Base-by-base conservation (phyloP, 768 basidiomycete genomes). In the Mrakia blollopis region DNA sequence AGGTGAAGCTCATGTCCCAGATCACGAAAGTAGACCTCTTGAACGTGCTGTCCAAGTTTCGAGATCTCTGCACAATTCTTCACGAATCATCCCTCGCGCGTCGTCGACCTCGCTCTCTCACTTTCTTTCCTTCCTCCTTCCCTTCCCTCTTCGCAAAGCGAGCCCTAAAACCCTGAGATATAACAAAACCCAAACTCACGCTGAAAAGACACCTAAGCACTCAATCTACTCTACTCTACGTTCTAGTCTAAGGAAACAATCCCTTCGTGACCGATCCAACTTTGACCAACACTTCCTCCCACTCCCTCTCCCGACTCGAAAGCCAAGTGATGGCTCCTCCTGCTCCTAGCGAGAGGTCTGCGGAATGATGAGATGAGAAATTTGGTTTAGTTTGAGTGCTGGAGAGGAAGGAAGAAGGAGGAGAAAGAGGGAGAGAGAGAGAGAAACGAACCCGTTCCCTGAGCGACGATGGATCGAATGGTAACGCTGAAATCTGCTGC, bases 281-380 rank as follows among this genome's bases (percentile, higher is more conserved):
- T 83, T 98, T 98, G n/a, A 89, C 86, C 28, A 89, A 80, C 88
- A 98, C 96, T 82, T 98, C 95, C 10, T 96, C 94, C 94, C 94
- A 97, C 83, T 98, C 95, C 9, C 87, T 89, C 63, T 89, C 88
- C 7, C 91, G 87, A 78, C 94, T 89, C 8, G 94, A 95, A 54
- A 98, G 86, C 21, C 93, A 94, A 30, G 95, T 98, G 80, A 98
- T 97, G 14, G 94, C 95, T 50, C 95, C 95, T n/a, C 95, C 95
- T 28, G 94, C 93, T 28, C 94, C 95, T 44, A 96, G 86, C 0
- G 80, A 81, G 35, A 84, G 74, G 2, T 82, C 82, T 84, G 74
- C 2, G 13, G 18, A 13, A 30, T n/a, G 11, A 30, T 6, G 8
- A n/a, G 25, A 18, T 37, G 57, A 11, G 11, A 41, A 5, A 11